Evolutionary conservation across 2,329 filamentous ascomycete species (phyloP).

Genomic region (Aspergillus clavatus): DNA sequence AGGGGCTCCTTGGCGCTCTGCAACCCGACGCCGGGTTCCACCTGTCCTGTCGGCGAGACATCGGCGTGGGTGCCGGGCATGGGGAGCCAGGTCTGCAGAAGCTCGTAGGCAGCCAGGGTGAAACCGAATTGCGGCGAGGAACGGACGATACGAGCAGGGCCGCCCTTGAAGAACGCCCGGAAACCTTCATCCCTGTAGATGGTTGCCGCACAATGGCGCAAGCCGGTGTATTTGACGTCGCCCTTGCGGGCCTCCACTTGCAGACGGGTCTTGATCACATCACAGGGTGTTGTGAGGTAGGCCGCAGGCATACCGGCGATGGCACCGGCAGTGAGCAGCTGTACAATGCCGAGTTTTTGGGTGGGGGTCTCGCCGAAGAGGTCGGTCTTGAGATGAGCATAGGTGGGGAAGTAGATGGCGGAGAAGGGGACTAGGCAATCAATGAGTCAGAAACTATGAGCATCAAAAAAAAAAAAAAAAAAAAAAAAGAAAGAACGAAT

Average conservation of each 20-base stretch:
- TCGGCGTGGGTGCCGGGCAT: slow-evolving; percentile 62
- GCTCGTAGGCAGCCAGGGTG: slow-evolving; percentile 90
- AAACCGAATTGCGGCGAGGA: slow-evolving; percentile 98
- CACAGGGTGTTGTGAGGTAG: slow-evolving; percentile 94
- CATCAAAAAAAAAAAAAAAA: no score
- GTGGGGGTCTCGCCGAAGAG: slow-evolving; percentile 83
- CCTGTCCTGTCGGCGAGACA: slow-evolving; percentile 54
- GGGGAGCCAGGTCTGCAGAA: slow-evolving; percentile 76
- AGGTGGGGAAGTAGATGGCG: slow-evolving; percentile 97
- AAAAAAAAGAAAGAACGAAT: slow-evolving; percentile 15
- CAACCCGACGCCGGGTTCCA: slow-evolving; percentile 60
- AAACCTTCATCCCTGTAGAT: slow-evolving; percentile 90
- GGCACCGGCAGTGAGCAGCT: slow-evolving; percentile 89
- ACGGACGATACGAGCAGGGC: slow-evolving; percentile 87
- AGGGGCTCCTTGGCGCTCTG: slow-evolving; percentile 60
- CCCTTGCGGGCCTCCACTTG: slow-evolving; percentile 97
- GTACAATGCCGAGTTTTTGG: slow-evolving; percentile 83
- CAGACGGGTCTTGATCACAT: slow-evolving; percentile 97
- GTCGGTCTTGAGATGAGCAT: slow-evolving; percentile 90
- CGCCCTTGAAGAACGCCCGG: slow-evolving; percentile 97
- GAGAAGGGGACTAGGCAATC: slow-evolving; percentile 72
- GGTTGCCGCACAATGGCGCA: slow-evolving; percentile 78
- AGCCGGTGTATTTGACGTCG: slow-evolving; percentile 77
- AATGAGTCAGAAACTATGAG: not conserved
- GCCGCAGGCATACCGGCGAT: slow-evolving; percentile 89